phyloP scores from a whole-genome alignment of 495 filamentous ascomycete species.

The Podospora australis region DNA sequence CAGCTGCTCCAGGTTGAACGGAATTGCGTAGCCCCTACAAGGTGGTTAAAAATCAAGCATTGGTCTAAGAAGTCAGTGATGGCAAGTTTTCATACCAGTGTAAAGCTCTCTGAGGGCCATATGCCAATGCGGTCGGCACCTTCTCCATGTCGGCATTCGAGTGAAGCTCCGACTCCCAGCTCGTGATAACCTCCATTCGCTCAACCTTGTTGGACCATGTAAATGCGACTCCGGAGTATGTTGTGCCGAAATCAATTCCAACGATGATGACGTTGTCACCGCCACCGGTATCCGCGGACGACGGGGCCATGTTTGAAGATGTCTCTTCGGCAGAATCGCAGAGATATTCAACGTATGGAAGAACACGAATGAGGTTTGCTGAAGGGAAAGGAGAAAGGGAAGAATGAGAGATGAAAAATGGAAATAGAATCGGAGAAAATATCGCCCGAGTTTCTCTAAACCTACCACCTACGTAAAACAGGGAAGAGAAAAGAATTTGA shows the following conservation, averaged over 20 bases:
- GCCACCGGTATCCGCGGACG: background rate
- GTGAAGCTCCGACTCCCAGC: conserved; percentile 11
- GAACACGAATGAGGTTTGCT: too few species aligned
- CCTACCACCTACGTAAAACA: too few species aligned
- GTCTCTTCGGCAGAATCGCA: background rate
- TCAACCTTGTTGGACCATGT: conserved; percentile 9
- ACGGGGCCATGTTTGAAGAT: background rate
- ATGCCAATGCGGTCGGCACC: conserved; percentile 13
- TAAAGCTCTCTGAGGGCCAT: background rate
- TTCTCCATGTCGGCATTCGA: conserved; percentile 14
- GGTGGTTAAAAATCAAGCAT: too few species aligned
- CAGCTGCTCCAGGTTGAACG: conserved; percentile 7
- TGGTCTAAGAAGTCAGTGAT: too few species aligned
- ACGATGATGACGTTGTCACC: conserved; percentile 2
- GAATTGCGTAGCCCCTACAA: conserved; percentile 26
- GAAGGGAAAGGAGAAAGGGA: too few species aligned
- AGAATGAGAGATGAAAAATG: too few species aligned
- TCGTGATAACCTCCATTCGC: conserved; percentile 8
- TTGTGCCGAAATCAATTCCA: conserved; percentile 16
- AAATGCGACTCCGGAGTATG: conserved; percentile 11
- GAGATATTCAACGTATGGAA: background rate
- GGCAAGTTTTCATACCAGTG: too few species aligned
- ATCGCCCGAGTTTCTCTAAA: too few species aligned
- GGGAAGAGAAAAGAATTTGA: too few species aligned
- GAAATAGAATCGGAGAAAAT: too few species aligned